Base-by-base conservation (phyloP, 1,284 basidiomycete species). In the Ceratobasidium papillatum region DNA sequence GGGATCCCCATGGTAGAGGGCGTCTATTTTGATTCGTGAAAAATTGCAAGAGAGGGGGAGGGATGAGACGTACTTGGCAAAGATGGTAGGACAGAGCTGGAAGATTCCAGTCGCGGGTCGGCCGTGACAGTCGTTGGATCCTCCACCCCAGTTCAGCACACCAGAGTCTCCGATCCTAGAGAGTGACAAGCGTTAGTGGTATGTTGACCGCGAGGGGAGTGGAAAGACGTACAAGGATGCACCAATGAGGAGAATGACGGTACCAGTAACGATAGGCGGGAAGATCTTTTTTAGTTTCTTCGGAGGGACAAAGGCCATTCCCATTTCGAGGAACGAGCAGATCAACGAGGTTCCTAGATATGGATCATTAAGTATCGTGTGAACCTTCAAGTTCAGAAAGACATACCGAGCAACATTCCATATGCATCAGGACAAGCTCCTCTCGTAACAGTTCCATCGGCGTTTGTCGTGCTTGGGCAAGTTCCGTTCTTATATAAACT, bases 201-300 rank as follows among this genome's bases (percentile, higher is more conserved):
- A 34, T n/a, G 12, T 11, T 11, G 30, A 22, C 30, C 3, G 11
- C 14, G 30, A 30, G 38, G 17, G 11, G 2, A 54, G n/a, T 11
- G 17, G 8, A 11, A 9, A 4, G 12, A 52, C 69, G 1, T 30
- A 72, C 69, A 72, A n/a, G 0, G 89, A 90, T 0, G 90, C 88
- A 2, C 94, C 93, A 75, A 95, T 94, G 84, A 93, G 84, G 17
- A 93, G 83, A 77, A 93, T 88, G 59, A 92, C 90, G 4, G 90
- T 91, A 85, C 91, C 91, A 0, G 92, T 94, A 4, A 95, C 90
- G 78, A 94, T 85, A 0, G 94, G 94, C 0, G 94, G 93, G 81
- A 95, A 95, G 76, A 94, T 84, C 43, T 87, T 85, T 78, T 91
- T 87, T 14, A 94, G 82, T 2, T 86, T 82, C 25, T 87, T 85